phyloP scores from a whole-genome alignment of 192 early-diverging fungal species.

The Gonapodya prolifera region DNA sequence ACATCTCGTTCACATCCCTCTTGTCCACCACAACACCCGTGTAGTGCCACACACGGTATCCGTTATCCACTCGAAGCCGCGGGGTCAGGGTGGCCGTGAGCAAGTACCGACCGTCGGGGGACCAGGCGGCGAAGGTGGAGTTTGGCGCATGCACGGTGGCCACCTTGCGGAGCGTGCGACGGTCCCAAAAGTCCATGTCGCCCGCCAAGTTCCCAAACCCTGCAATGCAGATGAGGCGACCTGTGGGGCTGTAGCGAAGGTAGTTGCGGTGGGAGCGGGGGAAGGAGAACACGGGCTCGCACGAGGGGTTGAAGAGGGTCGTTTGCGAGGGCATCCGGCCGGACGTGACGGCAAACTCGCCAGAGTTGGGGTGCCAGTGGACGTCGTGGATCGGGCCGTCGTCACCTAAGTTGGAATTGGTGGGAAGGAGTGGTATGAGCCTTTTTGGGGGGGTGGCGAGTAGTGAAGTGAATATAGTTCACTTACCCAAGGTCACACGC shows the following conservation, averaged over 20 bases:
- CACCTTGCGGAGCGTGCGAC: conserved; percentile 71
- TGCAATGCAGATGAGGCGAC: conserved; percentile 74
- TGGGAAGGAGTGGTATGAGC: too few relatives aligned
- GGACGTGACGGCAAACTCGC: conserved; percentile 94
- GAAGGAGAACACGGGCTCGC: conserved; percentile 70
- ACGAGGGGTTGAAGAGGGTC: conserved; percentile 84
- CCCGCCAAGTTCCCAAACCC: conserved; percentile 96
- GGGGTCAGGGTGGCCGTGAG: conserved; percentile 87
- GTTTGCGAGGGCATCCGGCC: conserved; percentile 88
- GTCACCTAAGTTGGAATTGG: conserved; percentile 45
- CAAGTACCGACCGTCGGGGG: conserved; percentile 82
- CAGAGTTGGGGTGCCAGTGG: conserved; percentile 85
- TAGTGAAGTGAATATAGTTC: too few relatives aligned
- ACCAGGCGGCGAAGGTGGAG: conserved; percentile 79
- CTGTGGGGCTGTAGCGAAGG: conserved; percentile 80
- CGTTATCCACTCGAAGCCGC: conserved; percentile 94
- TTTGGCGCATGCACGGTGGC: conserved; percentile 68
- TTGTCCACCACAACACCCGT: conserved; percentile 68
- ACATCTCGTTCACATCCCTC: conserved; percentile 73
- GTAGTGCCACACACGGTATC: conserved; percentile 94
- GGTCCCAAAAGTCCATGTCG: conserved; percentile 88
- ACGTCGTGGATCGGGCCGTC: conserved; percentile 94
- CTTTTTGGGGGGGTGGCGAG: too few relatives aligned
- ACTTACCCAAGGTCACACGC: conserved; percentile 54
- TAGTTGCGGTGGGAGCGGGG: conserved; percentile 78